Evolutionary conservation across 495 filamentous ascomycete genomes (phyloP).

Genomic region (Podospora pseudopauciseta): DNA sequence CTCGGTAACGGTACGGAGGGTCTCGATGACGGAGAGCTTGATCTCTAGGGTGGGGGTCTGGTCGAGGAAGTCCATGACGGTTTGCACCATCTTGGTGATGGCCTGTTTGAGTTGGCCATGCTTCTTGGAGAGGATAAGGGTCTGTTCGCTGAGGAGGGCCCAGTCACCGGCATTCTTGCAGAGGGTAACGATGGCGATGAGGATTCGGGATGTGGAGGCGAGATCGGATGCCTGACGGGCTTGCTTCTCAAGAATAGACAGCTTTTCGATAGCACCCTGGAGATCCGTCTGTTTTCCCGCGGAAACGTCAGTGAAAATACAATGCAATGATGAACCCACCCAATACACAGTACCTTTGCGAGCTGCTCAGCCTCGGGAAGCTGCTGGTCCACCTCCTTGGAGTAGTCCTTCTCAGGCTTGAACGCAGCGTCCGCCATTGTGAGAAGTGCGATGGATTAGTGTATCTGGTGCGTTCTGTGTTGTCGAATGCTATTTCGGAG

Average conservation of each 20-base stretch:
- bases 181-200: slow-evolving; percentile 85
- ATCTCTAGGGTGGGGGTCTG: slow-evolving; percentile 71
- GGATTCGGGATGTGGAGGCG: slow-evolving; percentile 82
- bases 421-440: slow-evolving; percentile 49
- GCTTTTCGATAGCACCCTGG: slow-evolving; percentile 86
- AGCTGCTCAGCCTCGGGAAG: slow-evolving; percentile 84
- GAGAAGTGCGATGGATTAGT: slow-evolving; percentile 7
- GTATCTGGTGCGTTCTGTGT: not conserved
- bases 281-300: slow-evolving; percentile 60
- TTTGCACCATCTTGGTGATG: slow-evolving; percentile 97
- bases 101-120: slow-evolving; percentile 99
- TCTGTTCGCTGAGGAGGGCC: slow-evolving; percentile 91
- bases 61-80: slow-evolving; percentile 87
- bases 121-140: slow-evolving; percentile 94
- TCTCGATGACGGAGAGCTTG: slow-evolving; percentile 91
- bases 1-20: slow-evolving; percentile 91
- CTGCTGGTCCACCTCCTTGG: slow-evolving; percentile 86
- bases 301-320: not conserved
- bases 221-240: slow-evolving; percentile 95
- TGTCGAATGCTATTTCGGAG: not conserved
- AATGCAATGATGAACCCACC: not conserved
- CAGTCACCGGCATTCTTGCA: slow-evolving; percentile 91
- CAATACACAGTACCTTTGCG: slow-evolving; percentile 61
- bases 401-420: slow-evolving; percentile 69
- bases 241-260: slow-evolving; percentile 87